Evolutionary conservation across 352 stramenopile genomes (phyloP), one percentile per base, ranked within the genome.

Genomic region (Phytophthora pisi): DNA sequence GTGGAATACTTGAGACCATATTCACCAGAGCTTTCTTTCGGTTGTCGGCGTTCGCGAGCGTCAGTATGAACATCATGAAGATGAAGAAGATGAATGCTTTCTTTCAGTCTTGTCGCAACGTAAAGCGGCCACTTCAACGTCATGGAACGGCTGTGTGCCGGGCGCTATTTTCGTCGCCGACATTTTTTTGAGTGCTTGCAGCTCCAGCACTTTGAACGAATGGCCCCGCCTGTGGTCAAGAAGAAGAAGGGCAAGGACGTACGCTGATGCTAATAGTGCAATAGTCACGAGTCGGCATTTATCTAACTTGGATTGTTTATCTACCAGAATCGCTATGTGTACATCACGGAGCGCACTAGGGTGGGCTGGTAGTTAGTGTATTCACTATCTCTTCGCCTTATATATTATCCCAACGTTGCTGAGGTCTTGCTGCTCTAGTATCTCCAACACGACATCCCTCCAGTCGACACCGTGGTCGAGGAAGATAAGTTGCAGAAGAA

Each of bases 291-390:
- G n/a, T 45, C 38, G 34, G 26, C 1, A n/a, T 8, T 23, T 34
- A n/a, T 46, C 23, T 51, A n/a, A 57, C 9, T n/a, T n/a, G 16
- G 24, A 8, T 63, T 53, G 38, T 40, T 1, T 31, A 18, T 57
- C 28, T 8, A 10, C 0, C 57, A 90, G 82, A 85, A 81, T 55
- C 79, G 82, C 1, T 77, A 89, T 64, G 84, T 93, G 51, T 91
- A 88, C 66, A 92, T 93, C 65, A 93, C 86, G 6, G 86, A 93
- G 60, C 81, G 84, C 15, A 84, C 72, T 8, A 72, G 81, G 23
- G 86, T 92, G 66, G 60, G 77, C n/a, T 45, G 31, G 51, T 3
- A 8, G 9, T 24, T 60, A 34, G 43, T 36, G 24, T 30, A 31
- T 51, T 15, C 11, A 7, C 9, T 36, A 16, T 61, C 30, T 10